phyloP scores from a whole-genome alignment of 768 basidiomycete species.

The Gymnopilus junonius region DNA sequence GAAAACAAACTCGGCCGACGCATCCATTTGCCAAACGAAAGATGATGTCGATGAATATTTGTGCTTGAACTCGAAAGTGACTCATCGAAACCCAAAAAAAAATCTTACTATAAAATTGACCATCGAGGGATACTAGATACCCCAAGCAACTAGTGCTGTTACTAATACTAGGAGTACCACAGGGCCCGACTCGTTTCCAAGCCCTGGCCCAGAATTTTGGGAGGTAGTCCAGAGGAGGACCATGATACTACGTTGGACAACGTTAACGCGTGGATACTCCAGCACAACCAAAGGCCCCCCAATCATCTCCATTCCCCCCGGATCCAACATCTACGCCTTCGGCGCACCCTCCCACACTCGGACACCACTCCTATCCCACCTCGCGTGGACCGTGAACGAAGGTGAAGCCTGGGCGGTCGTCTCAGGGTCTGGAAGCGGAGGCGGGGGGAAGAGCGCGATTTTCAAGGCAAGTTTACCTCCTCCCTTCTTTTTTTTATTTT shows the following conservation, averaged over 20 bases:
- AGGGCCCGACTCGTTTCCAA: too few relatives aligned
- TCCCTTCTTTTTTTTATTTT: background rate
- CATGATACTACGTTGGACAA: background rate
- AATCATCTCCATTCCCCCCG: slow-evolving; percentile 24
- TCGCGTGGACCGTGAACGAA: slow-evolving; percentile 63
- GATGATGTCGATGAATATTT: too few relatives aligned
- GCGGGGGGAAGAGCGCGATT: slow-evolving; percentile 55
- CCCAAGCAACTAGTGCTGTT: too few relatives aligned
- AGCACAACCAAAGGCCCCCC: background rate
- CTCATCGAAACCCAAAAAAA: too few relatives aligned
- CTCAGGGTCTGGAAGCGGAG: slow-evolving; percentile 60
- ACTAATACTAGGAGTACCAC: too few relatives aligned
- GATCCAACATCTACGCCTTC: slow-evolving; percentile 59
- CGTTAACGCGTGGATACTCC: background rate
- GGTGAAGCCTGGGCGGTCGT: slow-evolving; percentile 80
- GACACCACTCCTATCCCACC: slow-evolving; percentile 52
- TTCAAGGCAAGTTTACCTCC: slow-evolving; percentile 57
- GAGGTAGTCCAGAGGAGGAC: too few relatives aligned
- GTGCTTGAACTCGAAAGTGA: too few relatives aligned
- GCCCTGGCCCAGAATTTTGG: too few relatives aligned
- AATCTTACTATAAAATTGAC: too few relatives aligned
- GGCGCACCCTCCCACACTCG: slow-evolving; percentile 52
- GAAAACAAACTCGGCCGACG: too few relatives aligned
- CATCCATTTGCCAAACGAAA: too few relatives aligned
- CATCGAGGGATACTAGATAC: too few relatives aligned